A percentile compares a stretch with the other conserved stretches of the same genome.
phyloP scores from a whole-genome alignment of 495 filamentous ascomycete genomes.

The Penicillium steckii region DNA sequence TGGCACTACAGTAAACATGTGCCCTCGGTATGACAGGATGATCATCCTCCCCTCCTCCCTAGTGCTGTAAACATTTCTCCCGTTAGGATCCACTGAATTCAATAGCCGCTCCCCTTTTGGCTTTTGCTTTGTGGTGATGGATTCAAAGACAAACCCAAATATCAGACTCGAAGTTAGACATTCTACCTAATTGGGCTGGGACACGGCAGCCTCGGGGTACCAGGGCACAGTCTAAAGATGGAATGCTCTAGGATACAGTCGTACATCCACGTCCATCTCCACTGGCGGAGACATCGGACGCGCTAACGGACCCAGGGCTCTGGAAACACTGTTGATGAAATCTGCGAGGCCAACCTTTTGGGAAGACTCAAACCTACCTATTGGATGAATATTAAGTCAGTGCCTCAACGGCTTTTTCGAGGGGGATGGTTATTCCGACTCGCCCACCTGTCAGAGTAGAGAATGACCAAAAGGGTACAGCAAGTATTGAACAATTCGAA shows the following conservation, averaged over 20 bases:
- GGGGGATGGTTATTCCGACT: neutral
- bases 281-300: conserved; percentile 12
- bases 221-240: neutral
- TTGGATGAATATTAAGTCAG: neutral
- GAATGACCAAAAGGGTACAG: neutral
- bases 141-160: neutral
- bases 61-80: conserved; percentile 2
- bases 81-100: conserved; percentile 3
- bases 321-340: conserved; percentile 11
- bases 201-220: neutral
- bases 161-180: conserved; percentile 2
- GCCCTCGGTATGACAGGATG: conserved; percentile 13
- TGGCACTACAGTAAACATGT: neutral
- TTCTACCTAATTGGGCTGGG: neutral
- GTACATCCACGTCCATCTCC: neutral
- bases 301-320: conserved; percentile 16
- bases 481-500: neutral
- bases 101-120: conserved; percentile 5
- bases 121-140: neutral
- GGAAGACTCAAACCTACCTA: conserved; percentile 3
- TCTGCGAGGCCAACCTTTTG: neutral
- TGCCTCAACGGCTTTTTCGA: conserved; percentile 3
- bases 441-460: neutral
- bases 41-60: conserved; percentile 9
- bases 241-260: neutral